These are phyloP conservation scores for Helianthus annuus DNA, from an alignment of 129 eudicot genomes.

Conservation along the genomic window DNA sequence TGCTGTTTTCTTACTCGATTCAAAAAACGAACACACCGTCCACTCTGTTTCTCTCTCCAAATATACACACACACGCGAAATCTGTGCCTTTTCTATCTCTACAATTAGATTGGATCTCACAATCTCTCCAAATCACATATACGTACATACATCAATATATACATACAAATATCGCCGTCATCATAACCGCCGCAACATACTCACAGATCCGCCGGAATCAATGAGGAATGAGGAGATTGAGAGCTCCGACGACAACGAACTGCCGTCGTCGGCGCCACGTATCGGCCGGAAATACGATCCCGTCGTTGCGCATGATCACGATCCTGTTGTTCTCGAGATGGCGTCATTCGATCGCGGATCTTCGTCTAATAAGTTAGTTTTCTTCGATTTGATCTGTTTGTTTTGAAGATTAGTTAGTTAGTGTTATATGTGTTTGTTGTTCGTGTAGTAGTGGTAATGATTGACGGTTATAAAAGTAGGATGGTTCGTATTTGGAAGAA, in stretches of 20 bases:
- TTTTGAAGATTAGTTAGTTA: neutral
- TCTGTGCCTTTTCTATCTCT: slow-evolving; percentile 31
- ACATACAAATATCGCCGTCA: too few species aligned
- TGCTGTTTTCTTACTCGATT: slow-evolving; percentile 42
- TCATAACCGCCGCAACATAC: slow-evolving; percentile 4
- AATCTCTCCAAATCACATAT: neutral
- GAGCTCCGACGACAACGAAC: slow-evolving; percentile 57
- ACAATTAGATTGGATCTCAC: slow-evolving; percentile 32
- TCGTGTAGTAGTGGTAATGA: neutral
- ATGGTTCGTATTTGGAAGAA: neutral
- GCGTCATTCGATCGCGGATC: slow-evolving; percentile 62
- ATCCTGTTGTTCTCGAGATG: slow-evolving; percentile 84
- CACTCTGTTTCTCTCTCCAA: slow-evolving; percentile 30
- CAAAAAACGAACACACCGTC: slow-evolving; percentile 24
- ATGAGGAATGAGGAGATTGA: slow-evolving; percentile 73
- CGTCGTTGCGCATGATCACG: slow-evolving; percentile 71
- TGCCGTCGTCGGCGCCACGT: slow-evolving; percentile 41
- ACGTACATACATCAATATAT: slow-evolving; percentile 1
- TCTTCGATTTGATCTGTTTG: neutral
- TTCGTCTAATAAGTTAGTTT: slow-evolving; percentile 45
- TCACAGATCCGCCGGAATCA: slow-evolving; percentile 24
- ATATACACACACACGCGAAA: slow-evolving; percentile 12
- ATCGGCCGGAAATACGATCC: slow-evolving; percentile 72
- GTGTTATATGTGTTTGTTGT: neutral
- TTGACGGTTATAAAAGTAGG: neutral